Evolutionary conservation across 208 protist genomes (phyloP), one percentile per base, ranked within the genome.

Genomic region (Wallacemonas sp.): DNA sequence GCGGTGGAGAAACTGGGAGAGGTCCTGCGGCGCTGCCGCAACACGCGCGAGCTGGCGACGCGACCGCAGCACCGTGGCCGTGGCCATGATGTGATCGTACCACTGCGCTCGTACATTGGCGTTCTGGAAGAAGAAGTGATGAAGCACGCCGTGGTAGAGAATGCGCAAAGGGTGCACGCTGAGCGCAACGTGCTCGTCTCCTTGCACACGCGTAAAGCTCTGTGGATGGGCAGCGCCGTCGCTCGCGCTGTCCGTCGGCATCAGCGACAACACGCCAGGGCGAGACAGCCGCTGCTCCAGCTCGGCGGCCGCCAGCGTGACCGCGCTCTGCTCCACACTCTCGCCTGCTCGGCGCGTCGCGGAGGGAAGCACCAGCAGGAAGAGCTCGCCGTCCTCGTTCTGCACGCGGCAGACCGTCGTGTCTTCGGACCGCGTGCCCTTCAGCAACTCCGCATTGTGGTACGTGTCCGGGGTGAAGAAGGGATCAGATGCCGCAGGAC

Each of bases 101-200:
- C 78, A 91, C 54, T 73, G 54, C 13, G 69, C 73, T 1, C 81
- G 80, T n/a, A 60, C 30, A 37, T 57, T 71, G 19, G 79, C 62
- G 48, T 75, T 80, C 21, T 86, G 69, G 36, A 91, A 91, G 53
- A 88, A 76, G 58, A 91, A 84, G 76, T 87, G 75, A 46, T 91
- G 85, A 36, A 84, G 52, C 21, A 83, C 72, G 19, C 70, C 68
- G 1, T 60, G 21, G 60, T 63, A 85, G 32, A 80, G 46, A 19
- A 91, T 37, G 24, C 80, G 78, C 2, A 91, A 48, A 0, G 81
- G 81, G 59, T 84, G 88, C 36, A 81, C 81, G 32, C 64, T 69
- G 37, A 82, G 58, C 34, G 22, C 39, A 9, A 66, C 54, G 53
- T 62, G 29, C 39, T 62, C 22, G 54, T 60, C 44, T 5, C 50